phyloP scores from a whole-genome alignment of 228 moss, liverwort and hornwort species.

The Sphagnum fallax region DNA sequence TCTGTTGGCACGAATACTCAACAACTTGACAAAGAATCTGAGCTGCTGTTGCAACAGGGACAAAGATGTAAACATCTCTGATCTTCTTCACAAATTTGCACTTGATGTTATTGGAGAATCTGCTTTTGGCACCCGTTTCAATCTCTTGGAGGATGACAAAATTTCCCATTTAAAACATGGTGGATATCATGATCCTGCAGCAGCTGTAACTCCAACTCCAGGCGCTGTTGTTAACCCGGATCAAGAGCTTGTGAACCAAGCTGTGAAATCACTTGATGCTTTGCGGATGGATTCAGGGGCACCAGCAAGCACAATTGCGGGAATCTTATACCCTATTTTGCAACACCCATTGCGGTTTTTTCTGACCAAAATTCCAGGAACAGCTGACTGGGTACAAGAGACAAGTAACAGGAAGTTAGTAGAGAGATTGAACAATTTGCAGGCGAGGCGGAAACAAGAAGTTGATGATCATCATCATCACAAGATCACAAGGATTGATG shows the following conservation, averaged over 20 bases:
- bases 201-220: too few species aligned
- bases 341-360: conserved; percentile 10
- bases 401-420: conserved; percentile 7
- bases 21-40: conserved; percentile 7
- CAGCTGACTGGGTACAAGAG: conserved; percentile 13
- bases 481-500: conserved; percentile 5
- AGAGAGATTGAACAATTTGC: conserved; percentile 6
- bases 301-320: conserved; percentile 12
- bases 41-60: neutral
- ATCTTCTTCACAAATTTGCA: conserved; percentile 6
- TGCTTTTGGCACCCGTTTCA: conserved; percentile 17
- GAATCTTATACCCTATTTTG: conserved; percentile 14
- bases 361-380: conserved; percentile 6
- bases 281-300: conserved; percentile 15
- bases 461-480: neutral
- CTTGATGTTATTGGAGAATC: conserved; percentile 23
- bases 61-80: conserved; percentile 12
- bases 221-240: conserved; percentile 1
- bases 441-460: conserved; percentile 1
- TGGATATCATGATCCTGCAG: too few species aligned
- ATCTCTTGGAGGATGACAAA: conserved; percentile 6
- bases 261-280: conserved; percentile 8
- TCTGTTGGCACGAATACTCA: conserved; percentile 5
- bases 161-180: too few species aligned
- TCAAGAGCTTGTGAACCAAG: conserved; percentile 9